Evolutionary conservation across 148 eudicot species (phyloP).

Genomic region (Agrostemma githago): DNA sequence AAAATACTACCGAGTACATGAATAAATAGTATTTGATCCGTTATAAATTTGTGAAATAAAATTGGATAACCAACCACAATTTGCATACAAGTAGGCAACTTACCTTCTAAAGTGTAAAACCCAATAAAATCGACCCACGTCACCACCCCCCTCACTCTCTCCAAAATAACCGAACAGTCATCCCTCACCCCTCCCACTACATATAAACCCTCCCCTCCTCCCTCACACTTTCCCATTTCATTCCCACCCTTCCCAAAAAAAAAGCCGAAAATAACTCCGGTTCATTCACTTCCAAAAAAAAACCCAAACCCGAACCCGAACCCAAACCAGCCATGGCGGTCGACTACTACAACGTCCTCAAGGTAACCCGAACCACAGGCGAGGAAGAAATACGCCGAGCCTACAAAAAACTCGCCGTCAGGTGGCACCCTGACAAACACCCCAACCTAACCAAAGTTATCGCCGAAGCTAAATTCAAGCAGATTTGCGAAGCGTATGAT

Average conservation of each 20-base stretch:
- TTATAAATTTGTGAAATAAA: no score
- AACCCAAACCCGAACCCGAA: neutral
- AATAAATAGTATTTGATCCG: no score
- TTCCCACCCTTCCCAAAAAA: neutral
- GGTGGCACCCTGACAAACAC: constrained; percentile 96
- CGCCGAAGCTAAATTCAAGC: constrained; percentile 88
- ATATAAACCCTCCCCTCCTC: neutral
- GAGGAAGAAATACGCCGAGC: constrained; percentile 70
- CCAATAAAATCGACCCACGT: constrained; percentile 20
- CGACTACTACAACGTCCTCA: constrained; percentile 70
- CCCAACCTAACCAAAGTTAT: constrained; percentile 27
- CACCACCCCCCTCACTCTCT: constrained; percentile 7
- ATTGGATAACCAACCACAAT: no score
- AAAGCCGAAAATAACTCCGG: neutral
- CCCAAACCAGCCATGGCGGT: constrained; percentile 40
- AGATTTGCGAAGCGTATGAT: constrained; percentile 86
- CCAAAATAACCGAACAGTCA: constrained; percentile 25
- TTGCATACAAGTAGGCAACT: no score
- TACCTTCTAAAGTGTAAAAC: neutral
- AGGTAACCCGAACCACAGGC: constrained; percentile 33
- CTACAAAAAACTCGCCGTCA: constrained; percentile 73
- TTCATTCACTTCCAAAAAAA: neutral
- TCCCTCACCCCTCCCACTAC: neutral
- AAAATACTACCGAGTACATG: no score
- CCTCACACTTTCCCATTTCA: neutral